Conservation (phyloP, 176 grass and related monocot genomes). For the Oryza glaberrima region DNA sequence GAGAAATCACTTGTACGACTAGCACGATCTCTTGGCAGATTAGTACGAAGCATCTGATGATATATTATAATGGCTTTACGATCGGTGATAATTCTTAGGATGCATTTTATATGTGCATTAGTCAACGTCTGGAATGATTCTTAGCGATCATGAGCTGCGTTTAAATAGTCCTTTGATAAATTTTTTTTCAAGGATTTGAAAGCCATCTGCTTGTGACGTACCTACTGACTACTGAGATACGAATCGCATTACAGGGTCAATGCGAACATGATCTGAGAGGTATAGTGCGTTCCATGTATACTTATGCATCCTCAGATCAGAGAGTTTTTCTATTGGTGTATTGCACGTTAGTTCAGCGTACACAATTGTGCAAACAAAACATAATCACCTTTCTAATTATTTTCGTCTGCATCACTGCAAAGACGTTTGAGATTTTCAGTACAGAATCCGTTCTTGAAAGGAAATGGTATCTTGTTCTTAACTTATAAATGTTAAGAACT, state of each 20-base stretch:
- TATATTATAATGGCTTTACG: slow-evolving; percentile 41
- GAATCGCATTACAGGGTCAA: not conserved
- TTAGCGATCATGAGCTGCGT: slow-evolving; percentile 28
- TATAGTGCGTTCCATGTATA: not conserved
- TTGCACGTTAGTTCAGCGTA: not conserved
- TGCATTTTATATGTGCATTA: slow-evolving; percentile 4
- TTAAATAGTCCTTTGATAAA: not conserved
- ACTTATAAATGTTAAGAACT: slow-evolving; percentile 36
- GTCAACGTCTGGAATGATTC: slow-evolving; percentile 50
- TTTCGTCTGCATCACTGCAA: not conserved
- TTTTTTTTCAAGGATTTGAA: not conserved
- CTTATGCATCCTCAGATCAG: not conserved
- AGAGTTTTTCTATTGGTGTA: not conserved
- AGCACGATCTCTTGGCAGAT: slow-evolving; percentile 41
- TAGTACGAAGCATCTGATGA: slow-evolving; percentile 13
- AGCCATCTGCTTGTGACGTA: not conserved
- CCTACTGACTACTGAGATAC: not conserved
- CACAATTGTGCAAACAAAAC: not conserved
- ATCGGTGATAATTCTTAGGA: slow-evolving; percentile 36
- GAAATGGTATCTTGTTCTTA: not conserved
- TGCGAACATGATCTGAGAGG: not conserved
- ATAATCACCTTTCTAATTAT: not conserved
- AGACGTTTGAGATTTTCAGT: slow-evolving; percentile 3
- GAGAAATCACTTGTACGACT: slow-evolving; percentile 45
- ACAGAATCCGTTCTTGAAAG: slow-evolving; percentile 1